phyloP scores from a whole-genome alignment of 805 yeast genomes.

The Teunomyces cretensis region DNA sequence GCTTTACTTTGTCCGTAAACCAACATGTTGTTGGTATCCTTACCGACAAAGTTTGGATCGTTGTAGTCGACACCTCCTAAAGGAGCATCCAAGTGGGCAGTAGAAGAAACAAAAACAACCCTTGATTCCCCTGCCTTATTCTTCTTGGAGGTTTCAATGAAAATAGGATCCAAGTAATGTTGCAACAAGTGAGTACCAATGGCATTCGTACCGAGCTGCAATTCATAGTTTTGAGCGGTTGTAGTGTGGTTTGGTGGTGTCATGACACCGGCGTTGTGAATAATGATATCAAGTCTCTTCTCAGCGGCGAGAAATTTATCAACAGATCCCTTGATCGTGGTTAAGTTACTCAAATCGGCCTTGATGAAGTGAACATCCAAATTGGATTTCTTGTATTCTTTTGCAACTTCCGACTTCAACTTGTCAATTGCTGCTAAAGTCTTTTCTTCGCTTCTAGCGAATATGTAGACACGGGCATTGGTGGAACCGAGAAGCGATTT shows the following conservation, averaged over 20 bases:
- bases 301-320: slow-evolving; percentile 14
- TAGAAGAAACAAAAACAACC: slow-evolving; percentile 47
- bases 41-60: slow-evolving; percentile 24
- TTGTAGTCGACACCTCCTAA: slow-evolving; percentile 34
- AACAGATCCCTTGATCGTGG: slow-evolving; percentile 22
- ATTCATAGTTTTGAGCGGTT: slow-evolving; percentile 46
- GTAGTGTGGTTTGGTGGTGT: slow-evolving; percentile 31
- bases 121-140: slow-evolving; percentile 29
- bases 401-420: slow-evolving; percentile 21
- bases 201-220: slow-evolving; percentile 46
- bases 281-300: slow-evolving; percentile 18
- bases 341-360: slow-evolving; percentile 10
- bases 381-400: slow-evolving; percentile 12
- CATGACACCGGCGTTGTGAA: slow-evolving; percentile 34
- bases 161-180: slow-evolving; percentile 34
- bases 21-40: slow-evolving; percentile 11
- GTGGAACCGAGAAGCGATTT: slow-evolving; percentile 27
- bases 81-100: slow-evolving; percentile 30
- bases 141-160: slow-evolving; percentile 29
- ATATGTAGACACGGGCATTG: slow-evolving; percentile 33
- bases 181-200: slow-evolving; percentile 47
- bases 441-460: slow-evolving; percentile 36
- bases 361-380: slow-evolving; percentile 7
- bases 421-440: slow-evolving; percentile 24
- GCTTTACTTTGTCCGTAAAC: slow-evolving; percentile 47